Evolutionary conservation across 179 eudicot species (phyloP), one percentile per base, ranked within the genome.

Genomic region (Corrigiola litoralis): DNA sequence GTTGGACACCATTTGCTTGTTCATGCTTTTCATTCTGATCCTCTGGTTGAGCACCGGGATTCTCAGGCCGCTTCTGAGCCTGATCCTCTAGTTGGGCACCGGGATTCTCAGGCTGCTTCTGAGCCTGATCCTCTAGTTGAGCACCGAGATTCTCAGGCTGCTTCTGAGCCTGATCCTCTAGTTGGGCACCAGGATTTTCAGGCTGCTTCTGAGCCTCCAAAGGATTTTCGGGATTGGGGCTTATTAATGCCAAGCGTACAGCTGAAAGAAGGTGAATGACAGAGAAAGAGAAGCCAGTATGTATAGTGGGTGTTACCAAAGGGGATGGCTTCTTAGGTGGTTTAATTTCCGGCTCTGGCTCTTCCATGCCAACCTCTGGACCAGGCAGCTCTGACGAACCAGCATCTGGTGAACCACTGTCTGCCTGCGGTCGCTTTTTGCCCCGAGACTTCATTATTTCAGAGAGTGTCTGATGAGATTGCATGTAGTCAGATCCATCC

Each of bases 191-290:
- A 67, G 33, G 69, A 58, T 42, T 77, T 70, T 71, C 85, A 58
- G 29, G 42, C 54, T 61, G 69, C 75, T 77, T 87, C 34, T 60
- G 74, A 57, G 44, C 50, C 53, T 75, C 84, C 32, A 58, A 59
- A 21, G 77, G 56, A 70, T 68, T 84, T 50, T 82, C 88, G 5
- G 74, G 61, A 79, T 65, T 79, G 40, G 81, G 70, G 67, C 80
- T 83, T 16, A 77, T 67, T 82, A 94, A 73, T 44, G 96, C 88
- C 75, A 83, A 63, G 18, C 97, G 94, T 48, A 90, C 92, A 48
- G 97, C 96, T 32, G 99, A 84, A 72, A 94, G 94, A 74, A 94
- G 95, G 73, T 86, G 95, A 62, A 86, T 62, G 52, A 94, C 67
- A 50, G 96, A 88, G 78, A 94, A 87, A 50, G 97, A 84, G 67